Percentiles rank a stretch among this genome's conserved stretches.
Conservation (phyloP, 495 filamentous ascomycete genomes). For the Gamarada debralockiae region DNA sequence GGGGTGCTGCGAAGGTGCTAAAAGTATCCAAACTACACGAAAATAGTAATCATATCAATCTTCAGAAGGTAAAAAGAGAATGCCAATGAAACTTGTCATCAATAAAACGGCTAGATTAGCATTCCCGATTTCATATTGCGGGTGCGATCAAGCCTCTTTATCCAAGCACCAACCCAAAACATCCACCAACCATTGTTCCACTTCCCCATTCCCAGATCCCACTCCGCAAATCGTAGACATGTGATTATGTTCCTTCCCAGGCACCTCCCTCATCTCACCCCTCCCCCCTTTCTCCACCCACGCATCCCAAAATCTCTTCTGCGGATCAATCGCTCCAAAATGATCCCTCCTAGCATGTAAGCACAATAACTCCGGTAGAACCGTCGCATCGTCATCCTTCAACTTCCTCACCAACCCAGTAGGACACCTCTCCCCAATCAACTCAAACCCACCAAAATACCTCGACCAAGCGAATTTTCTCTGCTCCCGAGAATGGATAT, state of each 20-base stretch:
- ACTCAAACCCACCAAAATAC: neutral
- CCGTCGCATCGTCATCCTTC: neutral
- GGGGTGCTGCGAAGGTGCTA: no score
- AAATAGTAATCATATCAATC: no score
- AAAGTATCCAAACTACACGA: no score
- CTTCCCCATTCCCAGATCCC: neutral
- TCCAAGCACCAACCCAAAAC: neutral
- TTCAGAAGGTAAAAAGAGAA: no score
- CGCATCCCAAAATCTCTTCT: neutral
- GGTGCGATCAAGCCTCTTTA: no score
- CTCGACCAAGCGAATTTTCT: conserved; percentile 1
- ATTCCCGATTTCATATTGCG: no score
- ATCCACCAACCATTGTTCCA: neutral
- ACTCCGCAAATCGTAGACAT: neutral
- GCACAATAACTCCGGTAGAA: neutral
- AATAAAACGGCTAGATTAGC: no score
- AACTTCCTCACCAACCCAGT: neutral
- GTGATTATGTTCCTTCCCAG: neutral
- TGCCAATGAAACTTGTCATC: no score
- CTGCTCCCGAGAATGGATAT: conserved; percentile 2
- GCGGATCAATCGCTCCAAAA: conserved; percentile 1
- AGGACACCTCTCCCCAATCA: neutral
- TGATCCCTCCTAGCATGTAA: conserved; percentile 3
- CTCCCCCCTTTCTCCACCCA: neutral
- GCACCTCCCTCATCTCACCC: neutral